Conservation (phyloP, 768 basidiomycete species). For the Hysterangium stoloniferum region DNA sequence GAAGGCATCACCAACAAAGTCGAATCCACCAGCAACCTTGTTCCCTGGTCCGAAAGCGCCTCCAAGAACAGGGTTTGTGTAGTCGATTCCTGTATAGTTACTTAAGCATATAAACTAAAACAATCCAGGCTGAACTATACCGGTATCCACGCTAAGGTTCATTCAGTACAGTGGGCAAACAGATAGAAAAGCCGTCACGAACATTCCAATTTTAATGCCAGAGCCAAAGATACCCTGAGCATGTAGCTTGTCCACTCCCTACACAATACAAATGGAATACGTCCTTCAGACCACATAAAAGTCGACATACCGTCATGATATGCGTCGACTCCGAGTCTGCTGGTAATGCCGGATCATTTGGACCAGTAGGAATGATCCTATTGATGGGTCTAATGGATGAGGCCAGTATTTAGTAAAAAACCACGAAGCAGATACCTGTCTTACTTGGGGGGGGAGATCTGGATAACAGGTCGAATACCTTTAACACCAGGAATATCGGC, state of each 20-base stretch:
- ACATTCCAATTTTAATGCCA: constrained; percentile 64
- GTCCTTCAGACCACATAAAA: too few relatives aligned
- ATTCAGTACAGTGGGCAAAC: too few relatives aligned
- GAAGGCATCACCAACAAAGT: constrained; percentile 52
- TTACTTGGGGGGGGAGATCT: constrained; percentile 36
- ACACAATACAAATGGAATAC: neutral
- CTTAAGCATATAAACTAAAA: neutral
- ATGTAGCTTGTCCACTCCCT: constrained; percentile 62
- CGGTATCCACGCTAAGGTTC: constrained; percentile 46
- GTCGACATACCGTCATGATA: constrained; percentile 39
- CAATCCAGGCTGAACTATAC: constrained; percentile 7
- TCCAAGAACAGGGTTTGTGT: constrained; percentile 47
- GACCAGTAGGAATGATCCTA: constrained; percentile 32
- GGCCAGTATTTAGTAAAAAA: neutral
- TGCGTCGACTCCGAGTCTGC: constrained; percentile 45
- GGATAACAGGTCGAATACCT: constrained; percentile 47
- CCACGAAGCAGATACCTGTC: neutral
- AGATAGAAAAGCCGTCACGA: constrained; percentile 16
- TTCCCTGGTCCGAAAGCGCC: constrained; percentile 47
- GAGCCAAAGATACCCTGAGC: constrained; percentile 52
- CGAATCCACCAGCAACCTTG: constrained; percentile 45
- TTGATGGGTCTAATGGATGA: constrained; percentile 48
- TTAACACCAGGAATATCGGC: constrained; percentile 42
- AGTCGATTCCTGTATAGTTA: constrained; percentile 38
- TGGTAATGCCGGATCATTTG: constrained; percentile 34